These are phyloP conservation scores for Auriscalpium microsporum DNA, from an alignment of 768 basidiomycete genomes.

Conservation along the genomic window DNA sequence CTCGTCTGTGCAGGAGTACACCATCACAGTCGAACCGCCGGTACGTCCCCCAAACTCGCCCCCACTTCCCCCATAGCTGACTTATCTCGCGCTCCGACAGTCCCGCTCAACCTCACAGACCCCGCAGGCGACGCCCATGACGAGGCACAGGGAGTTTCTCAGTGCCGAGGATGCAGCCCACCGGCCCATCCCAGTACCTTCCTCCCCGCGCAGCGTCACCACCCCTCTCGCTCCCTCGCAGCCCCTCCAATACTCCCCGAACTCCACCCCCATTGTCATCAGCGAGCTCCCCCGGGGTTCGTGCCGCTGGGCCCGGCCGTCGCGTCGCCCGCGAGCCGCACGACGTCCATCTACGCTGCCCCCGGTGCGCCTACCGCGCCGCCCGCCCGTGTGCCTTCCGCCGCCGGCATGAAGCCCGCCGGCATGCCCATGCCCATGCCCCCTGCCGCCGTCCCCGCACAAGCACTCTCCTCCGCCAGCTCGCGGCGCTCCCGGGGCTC, in stretches of 20 bases:
- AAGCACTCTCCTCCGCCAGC: slow-evolving; percentile 1
- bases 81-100: neutral
- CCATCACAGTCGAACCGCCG: slow-evolving; percentile 5
- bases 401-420: no score
- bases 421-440: no score
- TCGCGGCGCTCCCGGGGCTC: slow-evolving; percentile 5
- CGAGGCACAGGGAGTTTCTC: neutral
- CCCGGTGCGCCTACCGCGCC: neutral
- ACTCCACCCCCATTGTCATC: slow-evolving; percentile 1
- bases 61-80: neutral
- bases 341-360: neutral
- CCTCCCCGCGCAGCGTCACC: slow-evolving; percentile 1
- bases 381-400: neutral
- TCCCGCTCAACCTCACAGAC: slow-evolving; percentile 15
- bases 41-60: neutral
- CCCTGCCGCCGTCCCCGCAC: neutral
- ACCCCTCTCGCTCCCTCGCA: neutral
- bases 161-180: slow-evolving; percentile 11
- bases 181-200: slow-evolving; percentile 1
- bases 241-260: neutral
- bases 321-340: neutral
- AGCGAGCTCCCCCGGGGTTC: slow-evolving; percentile 9
- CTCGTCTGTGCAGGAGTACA: slow-evolving; percentile 6
- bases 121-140: slow-evolving; percentile 9
- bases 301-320: slow-evolving; percentile 4